phyloP scores from a whole-genome alignment of 805 yeast genomes.

The Candida quercuum region DNA sequence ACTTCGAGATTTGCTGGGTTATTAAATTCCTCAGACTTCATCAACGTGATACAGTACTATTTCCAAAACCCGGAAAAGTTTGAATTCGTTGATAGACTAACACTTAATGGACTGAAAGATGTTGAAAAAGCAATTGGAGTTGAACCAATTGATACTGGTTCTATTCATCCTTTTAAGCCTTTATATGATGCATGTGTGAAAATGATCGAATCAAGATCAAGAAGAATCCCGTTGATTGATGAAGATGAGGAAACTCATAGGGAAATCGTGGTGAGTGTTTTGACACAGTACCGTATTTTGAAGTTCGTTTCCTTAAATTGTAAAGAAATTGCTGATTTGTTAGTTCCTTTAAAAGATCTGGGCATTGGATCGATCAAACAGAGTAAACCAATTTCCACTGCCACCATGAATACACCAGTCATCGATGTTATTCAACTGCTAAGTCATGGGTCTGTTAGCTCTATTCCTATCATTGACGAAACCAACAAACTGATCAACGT shows the following conservation, averaged over 20 bases:
- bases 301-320: slow-evolving; percentile 95
- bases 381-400: slow-evolving; percentile 51
- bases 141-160: slow-evolving; percentile 76
- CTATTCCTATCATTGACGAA: slow-evolving; percentile 89
- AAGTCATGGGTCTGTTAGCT: slow-evolving; percentile 75
- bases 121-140: slow-evolving; percentile 87
- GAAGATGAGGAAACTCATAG: slow-evolving; percentile 88
- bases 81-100: slow-evolving; percentile 80
- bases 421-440: slow-evolving; percentile 84
- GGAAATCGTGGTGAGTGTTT: slow-evolving; percentile 90
- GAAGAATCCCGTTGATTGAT: slow-evolving; percentile 92
- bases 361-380: slow-evolving; percentile 51
- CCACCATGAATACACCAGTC: slow-evolving; percentile 87
- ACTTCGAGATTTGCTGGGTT: slow-evolving; percentile 91
- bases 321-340: slow-evolving; percentile 81
- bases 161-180: slow-evolving; percentile 86
- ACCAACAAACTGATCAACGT: slow-evolving; percentile 69
- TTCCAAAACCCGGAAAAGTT: slow-evolving; percentile 84
- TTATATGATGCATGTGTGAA: slow-evolving; percentile 89
- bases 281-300: slow-evolving; percentile 92
- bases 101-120: slow-evolving; percentile 78
- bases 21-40: slow-evolving; percentile 85
- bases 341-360: slow-evolving; percentile 69
- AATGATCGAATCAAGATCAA: slow-evolving; percentile 83
- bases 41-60: slow-evolving; percentile 92